These are phyloP conservation scores for Paracamarosporium sp. DNA, from an alignment of 2,329 filamentous ascomycete species.

Conservation along the genomic window DNA sequence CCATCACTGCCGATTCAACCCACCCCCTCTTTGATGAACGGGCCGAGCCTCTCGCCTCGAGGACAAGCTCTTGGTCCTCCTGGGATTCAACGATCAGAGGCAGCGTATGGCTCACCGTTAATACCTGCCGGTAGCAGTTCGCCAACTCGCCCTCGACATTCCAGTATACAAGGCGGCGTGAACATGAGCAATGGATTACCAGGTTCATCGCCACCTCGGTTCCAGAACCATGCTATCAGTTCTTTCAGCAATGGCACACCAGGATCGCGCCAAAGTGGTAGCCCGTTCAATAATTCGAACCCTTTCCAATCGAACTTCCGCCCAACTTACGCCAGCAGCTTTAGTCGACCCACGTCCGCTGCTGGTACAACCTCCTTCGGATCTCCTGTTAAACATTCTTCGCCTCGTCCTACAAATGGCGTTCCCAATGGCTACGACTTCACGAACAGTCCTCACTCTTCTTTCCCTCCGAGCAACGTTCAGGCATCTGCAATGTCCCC, in stretches of 20 bases:
- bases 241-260: slow-evolving; percentile 34
- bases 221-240: slow-evolving; percentile 33
- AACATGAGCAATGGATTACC: slow-evolving; percentile 31
- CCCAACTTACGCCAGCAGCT: slow-evolving; percentile 31
- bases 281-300: slow-evolving; percentile 30
- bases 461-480: slow-evolving; percentile 47
- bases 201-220: slow-evolving; percentile 43
- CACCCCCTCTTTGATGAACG: slow-evolving; percentile 45
- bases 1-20: slow-evolving; percentile 27
- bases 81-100: slow-evolving; percentile 47
- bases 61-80: slow-evolving; percentile 52
- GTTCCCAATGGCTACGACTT: slow-evolving; percentile 41
- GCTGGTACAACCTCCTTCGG: slow-evolving; percentile 26
- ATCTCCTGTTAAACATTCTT: slow-evolving; percentile 46
- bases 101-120: slow-evolving; percentile 42
- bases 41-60: slow-evolving; percentile 53
- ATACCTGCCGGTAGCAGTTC: slow-evolving; percentile 35
- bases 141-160: slow-evolving; percentile 31
- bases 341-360: slow-evolving; percentile 40
- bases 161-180: slow-evolving; percentile 21
- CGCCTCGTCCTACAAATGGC: slow-evolving; percentile 41
- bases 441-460: slow-evolving; percentile 54
- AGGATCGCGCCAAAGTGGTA: slow-evolving; percentile 35
- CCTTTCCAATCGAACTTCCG: slow-evolving; percentile 26
- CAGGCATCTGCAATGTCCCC: slow-evolving; percentile 46